Base-by-base conservation (phyloP, 1,284 basidiomycete species). In the Sphagnurus paluster region DNA sequence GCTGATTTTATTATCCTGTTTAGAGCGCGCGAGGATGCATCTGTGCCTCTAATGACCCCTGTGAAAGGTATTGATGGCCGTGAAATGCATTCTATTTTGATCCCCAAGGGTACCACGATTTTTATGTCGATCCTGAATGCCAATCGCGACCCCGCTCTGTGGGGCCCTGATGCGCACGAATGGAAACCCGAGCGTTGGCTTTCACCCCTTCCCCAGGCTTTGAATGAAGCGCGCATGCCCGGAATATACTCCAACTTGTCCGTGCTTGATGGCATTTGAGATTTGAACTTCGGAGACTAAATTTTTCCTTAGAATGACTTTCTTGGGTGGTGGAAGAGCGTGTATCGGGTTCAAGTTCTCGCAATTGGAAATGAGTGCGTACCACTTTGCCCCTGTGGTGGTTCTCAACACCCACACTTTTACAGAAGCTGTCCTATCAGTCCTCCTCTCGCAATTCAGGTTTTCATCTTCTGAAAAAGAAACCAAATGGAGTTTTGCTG, bases 291-390 rank as follows among this genome's bases (percentile, higher is more conserved):
- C n/a, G n/a, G n/a, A n/a, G n/a, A n/a, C n/a, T n/a, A n/a, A n/a
- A n/a, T n/a, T n/a, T n/a, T 6, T n/a, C 5, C 25, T 13, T 9
- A 24, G n/a, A n/a, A n/a, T n/a, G n/a, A n/a, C n/a, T n/a, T n/a
- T n/a, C n/a, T n/a, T n/a, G n/a, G n/a, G n/a, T n/a, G n/a, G n/a
- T n/a, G n/a, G n/a, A n/a, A n/a, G n/a, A n/a, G n/a, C n/a, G n/a
- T n/a, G n/a, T n/a, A n/a, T n/a, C n/a, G n/a, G n/a, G n/a, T n/a
- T n/a, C n/a, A n/a, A n/a, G n/a, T n/a, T n/a, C 40, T 58, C 59
- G 5, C 35, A 50, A 26, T 21, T 50, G n/a, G 63, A 64, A 50
- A 65, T 63, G 55, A 63, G 59, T 61, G 36, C 9, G 56, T 53
- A 11, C n/a, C n/a, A n/a, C 16, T 1, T 14, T 9, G n/a, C 4